Conservation (phyloP, 306 rosid genomes). For the Dryas drummondii region DNA sequence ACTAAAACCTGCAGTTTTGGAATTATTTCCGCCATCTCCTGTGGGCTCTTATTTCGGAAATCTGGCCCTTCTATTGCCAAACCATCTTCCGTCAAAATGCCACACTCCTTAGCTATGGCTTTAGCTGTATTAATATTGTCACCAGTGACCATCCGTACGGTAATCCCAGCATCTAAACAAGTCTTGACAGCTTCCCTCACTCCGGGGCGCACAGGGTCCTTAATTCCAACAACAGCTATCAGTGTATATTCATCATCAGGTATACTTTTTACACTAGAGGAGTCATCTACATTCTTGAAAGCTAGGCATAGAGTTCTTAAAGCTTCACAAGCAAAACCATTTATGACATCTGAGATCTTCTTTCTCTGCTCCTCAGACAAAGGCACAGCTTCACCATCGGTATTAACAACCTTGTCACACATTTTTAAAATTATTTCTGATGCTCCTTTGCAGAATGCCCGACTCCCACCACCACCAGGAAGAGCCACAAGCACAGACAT, state of each 20-base stretch:
- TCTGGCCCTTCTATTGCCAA: slow-evolving; percentile 89
- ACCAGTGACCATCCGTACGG: slow-evolving; percentile 88
- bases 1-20: slow-evolving; percentile 80
- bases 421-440: slow-evolving; percentile 60
- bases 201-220: slow-evolving; percentile 86
- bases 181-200: slow-evolving; percentile 81
- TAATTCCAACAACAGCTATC: slow-evolving; percentile 73
- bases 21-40: slow-evolving; percentile 59
- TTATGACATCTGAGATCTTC: slow-evolving; percentile 47
- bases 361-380: slow-evolving; percentile 51
- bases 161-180: slow-evolving; percentile 78
- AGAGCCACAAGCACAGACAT: slow-evolving; percentile 74
- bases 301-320: slow-evolving; percentile 80
- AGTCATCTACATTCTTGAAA: slow-evolving; percentile 49
- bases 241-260: slow-evolving; percentile 63
- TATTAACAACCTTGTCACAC: slow-evolving; percentile 63
- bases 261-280: slow-evolving; percentile 30
- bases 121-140: slow-evolving; percentile 91
- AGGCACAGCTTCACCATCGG: slow-evolving; percentile 52
- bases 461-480: slow-evolving; percentile 37
- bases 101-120: slow-evolving; percentile 94
- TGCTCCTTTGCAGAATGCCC: slow-evolving; percentile 89
- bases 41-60: slow-evolving; percentile 51
- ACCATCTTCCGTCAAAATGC: slow-evolving; percentile 79
- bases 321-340: slow-evolving; percentile 67